A percentile compares a stretch with the other conserved stretches of the same genome.
Evolutionary conservation across 306 rosid species (phyloP).

Genomic region (Myrica gale): DNA sequence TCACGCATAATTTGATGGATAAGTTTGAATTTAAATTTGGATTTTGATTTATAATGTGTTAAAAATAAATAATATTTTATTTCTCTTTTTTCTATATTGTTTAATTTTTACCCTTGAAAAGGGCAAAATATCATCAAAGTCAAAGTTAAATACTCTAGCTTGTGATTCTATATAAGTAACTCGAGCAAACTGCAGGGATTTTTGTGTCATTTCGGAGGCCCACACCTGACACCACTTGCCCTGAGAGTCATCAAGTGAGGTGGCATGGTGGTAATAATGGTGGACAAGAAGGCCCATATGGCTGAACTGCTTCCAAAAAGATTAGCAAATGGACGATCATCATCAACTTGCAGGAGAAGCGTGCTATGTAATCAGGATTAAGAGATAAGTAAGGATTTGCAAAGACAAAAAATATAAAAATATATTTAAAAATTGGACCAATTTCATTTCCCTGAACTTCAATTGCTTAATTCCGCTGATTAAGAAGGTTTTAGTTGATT

Average conservation of each 20-base stretch:
- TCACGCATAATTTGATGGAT: no score
- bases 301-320: constrained; percentile 18
- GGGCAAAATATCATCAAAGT: no score
- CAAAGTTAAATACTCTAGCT: no score
- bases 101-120: no score
- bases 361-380: constrained; percentile 18
- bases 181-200: background rate
- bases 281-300: background rate
- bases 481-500: no score
- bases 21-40: no score
- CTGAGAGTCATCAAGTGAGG: background rate
- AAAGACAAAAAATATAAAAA: background rate
- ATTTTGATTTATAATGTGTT: no score
- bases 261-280: constrained; percentile 15
- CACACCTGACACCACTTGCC: background rate
- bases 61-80: no score
- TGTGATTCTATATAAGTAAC: background rate
- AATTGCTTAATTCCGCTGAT: background rate
- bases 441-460: background rate
- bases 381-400: constrained; percentile 13
- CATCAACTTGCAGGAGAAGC: constrained; percentile 34
- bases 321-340: constrained; percentile 32
- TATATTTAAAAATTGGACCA: constrained; percentile 11
- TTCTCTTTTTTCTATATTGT: no score
- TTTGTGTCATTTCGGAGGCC: background rate